phyloP scores from a whole-genome alignment of 2,329 filamentous ascomycete genomes.

The Pezicula neosporulosa region DNA sequence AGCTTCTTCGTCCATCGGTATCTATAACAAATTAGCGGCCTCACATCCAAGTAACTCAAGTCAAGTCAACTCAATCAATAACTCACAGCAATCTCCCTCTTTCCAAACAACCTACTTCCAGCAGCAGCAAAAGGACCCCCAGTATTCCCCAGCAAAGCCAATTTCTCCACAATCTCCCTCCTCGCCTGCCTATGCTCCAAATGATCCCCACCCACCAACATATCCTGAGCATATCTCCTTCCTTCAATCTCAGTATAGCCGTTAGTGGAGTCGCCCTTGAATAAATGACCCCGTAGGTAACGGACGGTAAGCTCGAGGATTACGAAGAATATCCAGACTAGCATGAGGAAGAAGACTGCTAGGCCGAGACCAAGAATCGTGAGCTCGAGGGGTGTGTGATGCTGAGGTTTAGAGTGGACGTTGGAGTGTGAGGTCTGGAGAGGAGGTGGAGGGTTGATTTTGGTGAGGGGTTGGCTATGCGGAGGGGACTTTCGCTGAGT shows the following conservation, averaged over 20 bases:
- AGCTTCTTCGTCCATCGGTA: too few species aligned
- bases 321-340: conserved; percentile 9
- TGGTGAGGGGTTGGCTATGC: neutral
- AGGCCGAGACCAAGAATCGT: conserved; percentile 6
- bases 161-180: neutral
- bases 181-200: neutral
- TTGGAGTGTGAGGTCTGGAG: neutral
- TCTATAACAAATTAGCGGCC: too few species aligned
- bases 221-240: neutral
- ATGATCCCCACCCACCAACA: neutral
- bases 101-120: too few species aligned
- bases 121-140: too few species aligned
- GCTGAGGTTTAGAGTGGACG: neutral
- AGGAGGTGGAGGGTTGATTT: neutral
- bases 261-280: neutral
- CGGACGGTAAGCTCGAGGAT: neutral
- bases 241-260: neutral
- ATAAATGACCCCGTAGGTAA: neutral
- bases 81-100: too few species aligned
- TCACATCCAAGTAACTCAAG: too few species aligned
- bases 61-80: too few species aligned
- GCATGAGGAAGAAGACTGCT: conserved; percentile 6
- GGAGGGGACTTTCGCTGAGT: neutral
- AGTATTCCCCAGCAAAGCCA: neutral
- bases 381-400: conserved; percentile 10